A percentile compares a stretch with the other conserved stretches of the same genome.
phyloP scores from a whole-genome alignment of 2,329 filamentous ascomycete species.

The Nemania bipapillata region DNA sequence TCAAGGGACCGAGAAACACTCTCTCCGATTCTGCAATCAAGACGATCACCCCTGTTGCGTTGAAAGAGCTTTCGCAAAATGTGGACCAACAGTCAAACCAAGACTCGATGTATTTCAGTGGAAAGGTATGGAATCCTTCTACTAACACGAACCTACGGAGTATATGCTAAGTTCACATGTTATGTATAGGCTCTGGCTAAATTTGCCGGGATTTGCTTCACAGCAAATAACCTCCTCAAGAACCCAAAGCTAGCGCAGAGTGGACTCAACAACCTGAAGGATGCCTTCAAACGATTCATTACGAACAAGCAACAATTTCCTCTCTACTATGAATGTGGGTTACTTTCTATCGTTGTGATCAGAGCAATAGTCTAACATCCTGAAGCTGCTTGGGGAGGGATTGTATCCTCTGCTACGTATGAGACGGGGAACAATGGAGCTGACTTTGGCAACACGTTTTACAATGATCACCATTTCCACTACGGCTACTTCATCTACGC shows the following conservation, averaged over 20 bases:
- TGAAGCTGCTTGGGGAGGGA: constrained; percentile 76
- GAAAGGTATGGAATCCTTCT: constrained; percentile 67
- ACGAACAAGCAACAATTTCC: constrained; percentile 74
- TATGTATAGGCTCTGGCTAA: constrained; percentile 72
- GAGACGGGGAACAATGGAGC: constrained; percentile 71
- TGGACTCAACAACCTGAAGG: constrained; percentile 71
- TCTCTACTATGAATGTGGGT: constrained; percentile 71
- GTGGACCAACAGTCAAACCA: constrained; percentile 78
- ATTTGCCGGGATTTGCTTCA: constrained; percentile 75
- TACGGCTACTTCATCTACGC: constrained; percentile 92
- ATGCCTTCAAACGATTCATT: constrained; percentile 72
- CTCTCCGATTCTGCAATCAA: constrained; percentile 67
- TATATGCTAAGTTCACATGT: neutral
- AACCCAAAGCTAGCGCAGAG: constrained; percentile 67
- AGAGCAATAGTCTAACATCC: constrained; percentile 24
- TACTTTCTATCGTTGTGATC: neutral
- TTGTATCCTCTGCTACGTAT: constrained; percentile 81
- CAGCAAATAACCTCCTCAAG: constrained; percentile 70
- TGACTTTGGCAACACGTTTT: constrained; percentile 91
- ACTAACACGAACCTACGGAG: neutral
- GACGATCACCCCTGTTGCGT: constrained; percentile 70
- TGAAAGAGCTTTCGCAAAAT: constrained; percentile 79
- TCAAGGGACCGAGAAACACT: constrained; percentile 57
- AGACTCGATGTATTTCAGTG: constrained; percentile 92
- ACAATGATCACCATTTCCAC: constrained; percentile 80